Conservation (phyloP, 768 basidiomycete genomes). For the Hypsizygus marmoreus region DNA sequence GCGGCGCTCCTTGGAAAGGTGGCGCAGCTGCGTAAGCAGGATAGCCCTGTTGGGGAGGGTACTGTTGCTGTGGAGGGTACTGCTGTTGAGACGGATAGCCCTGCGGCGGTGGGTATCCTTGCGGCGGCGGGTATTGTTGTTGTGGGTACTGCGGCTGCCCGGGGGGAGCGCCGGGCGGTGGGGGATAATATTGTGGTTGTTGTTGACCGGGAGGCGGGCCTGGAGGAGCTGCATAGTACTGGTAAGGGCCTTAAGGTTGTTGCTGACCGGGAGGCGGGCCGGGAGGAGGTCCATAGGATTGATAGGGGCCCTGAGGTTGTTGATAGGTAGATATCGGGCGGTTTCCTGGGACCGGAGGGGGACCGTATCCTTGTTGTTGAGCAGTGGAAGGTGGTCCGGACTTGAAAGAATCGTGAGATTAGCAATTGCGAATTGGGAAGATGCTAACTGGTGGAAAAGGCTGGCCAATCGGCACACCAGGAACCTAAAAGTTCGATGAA, state of each 20-base stretch:
- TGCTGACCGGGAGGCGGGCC: background rate
- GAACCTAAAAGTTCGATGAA: slow-evolving; percentile 1
- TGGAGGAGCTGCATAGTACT: slow-evolving; percentile 20
- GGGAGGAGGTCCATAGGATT: slow-evolving; percentile 8
- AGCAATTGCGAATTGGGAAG: background rate
- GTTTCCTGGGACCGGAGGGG: slow-evolving; percentile 16
- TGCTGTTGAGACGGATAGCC: slow-evolving; percentile 3
- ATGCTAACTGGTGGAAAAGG: slow-evolving; percentile 4
- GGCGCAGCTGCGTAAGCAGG: slow-evolving; percentile 6
- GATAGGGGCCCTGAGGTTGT: slow-evolving; percentile 1
- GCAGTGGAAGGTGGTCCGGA: slow-evolving; percentile 1
- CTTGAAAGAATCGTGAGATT: background rate
- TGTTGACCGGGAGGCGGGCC: slow-evolving; percentile 17
- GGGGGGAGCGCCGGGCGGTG: slow-evolving; percentile 7
- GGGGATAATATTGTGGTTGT: slow-evolving; percentile 6
- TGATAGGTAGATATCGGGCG: slow-evolving; percentile 9
- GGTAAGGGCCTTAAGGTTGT: slow-evolving; percentile 4
- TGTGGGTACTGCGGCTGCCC: slow-evolving; percentile 3
- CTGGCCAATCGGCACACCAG: slow-evolving; percentile 4
- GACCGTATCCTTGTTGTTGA: slow-evolving; percentile 6
- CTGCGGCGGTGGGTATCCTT: slow-evolving; percentile 4
- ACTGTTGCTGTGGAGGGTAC: slow-evolving; percentile 4
- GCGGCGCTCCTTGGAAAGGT: slow-evolving; percentile 5
- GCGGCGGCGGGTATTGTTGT: slow-evolving; percentile 5
- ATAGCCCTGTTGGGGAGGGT: slow-evolving; percentile 3